Evolutionary conservation across 495 filamentous ascomycete species (phyloP).

Genomic region (Penicillium cosmopolitanum): DNA sequence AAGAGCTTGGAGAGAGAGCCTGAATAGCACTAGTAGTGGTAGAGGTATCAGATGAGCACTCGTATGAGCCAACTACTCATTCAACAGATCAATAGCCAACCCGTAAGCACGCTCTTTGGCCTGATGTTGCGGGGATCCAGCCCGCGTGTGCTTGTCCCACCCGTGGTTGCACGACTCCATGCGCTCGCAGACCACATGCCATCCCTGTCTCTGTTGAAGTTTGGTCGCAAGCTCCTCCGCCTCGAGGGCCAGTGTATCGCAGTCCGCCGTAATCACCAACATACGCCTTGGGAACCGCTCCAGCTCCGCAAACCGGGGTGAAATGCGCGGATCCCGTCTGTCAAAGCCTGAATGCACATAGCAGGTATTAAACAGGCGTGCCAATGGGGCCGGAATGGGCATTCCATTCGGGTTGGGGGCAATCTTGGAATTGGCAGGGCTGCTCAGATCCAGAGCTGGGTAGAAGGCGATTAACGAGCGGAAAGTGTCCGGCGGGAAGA

Average conservation of each 20-base stretch:
- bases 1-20: no score
- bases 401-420: conserved; percentile 29
- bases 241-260: conserved; percentile 46
- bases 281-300: conserved; percentile 43
- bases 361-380: conserved; percentile 36
- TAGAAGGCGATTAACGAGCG: conserved; percentile 46
- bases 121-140: conserved; percentile 29
- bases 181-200: conserved; percentile 41
- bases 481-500: conserved; percentile 46
- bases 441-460: conserved; percentile 40
- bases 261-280: conserved; percentile 48
- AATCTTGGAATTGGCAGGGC: conserved; percentile 24
- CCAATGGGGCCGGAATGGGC: conserved; percentile 28
- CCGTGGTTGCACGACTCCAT: conserved; percentile 48
- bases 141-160: conserved; percentile 39
- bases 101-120: conserved; percentile 43
- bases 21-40: neutral
- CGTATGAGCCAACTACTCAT: conserved; percentile 16
- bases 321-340: conserved; percentile 48
- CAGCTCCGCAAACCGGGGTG: conserved; percentile 43
- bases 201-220: conserved; percentile 30
- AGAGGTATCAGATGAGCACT: neutral
- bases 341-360: conserved; percentile 39
- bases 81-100: conserved; percentile 40
- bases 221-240: conserved; percentile 44